These are phyloP conservation scores for Brassica hybrid DNA, from an alignment of 441 rosid species.

Conservation along the genomic window DNA sequence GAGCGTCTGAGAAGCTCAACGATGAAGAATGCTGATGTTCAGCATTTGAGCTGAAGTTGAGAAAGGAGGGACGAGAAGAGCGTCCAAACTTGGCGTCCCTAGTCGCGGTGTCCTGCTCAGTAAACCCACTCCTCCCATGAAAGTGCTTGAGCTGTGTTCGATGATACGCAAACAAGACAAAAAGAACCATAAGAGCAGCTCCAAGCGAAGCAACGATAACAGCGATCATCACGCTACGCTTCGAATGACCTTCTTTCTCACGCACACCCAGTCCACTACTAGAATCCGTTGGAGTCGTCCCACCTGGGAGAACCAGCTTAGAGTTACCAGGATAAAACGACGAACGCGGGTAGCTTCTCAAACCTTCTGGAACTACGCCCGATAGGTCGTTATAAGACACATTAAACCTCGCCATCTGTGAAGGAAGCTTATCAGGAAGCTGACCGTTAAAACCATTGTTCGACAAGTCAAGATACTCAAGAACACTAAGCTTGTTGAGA, in stretches of 20 bases:
- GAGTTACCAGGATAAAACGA: constrained; percentile 80
- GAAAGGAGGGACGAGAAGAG: constrained; percentile 65
- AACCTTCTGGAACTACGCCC: constrained; percentile 66
- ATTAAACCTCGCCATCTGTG: constrained; percentile 65
- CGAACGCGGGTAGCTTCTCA: constrained; percentile 60
- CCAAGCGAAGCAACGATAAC: constrained; percentile 78
- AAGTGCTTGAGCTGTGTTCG: constrained; percentile 70
- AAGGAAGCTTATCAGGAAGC: constrained; percentile 72
- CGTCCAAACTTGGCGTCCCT: constrained; percentile 67
- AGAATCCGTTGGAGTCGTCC: constrained; percentile 31
- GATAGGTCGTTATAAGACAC: constrained; percentile 79
- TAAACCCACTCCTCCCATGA: constrained; percentile 63
- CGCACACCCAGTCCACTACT: constrained; percentile 23
- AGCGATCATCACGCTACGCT: constrained; percentile 59
- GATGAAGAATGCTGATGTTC: constrained; percentile 62
- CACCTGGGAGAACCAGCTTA: constrained; percentile 49
- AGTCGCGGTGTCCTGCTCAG: constrained; percentile 49
- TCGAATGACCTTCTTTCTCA: constrained; percentile 48
- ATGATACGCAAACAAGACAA: constrained; percentile 79
- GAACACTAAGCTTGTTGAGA: constrained; percentile 68
- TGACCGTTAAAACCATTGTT: constrained; percentile 70
- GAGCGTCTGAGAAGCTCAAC: constrained; percentile 87
- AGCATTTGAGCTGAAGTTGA: constrained; percentile 67
- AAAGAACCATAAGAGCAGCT: constrained; percentile 65
- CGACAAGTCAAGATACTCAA: constrained; percentile 87